Evolutionary conservation across 257 asterid genomes (phyloP).

Genomic region (Lycium barbarum): DNA sequence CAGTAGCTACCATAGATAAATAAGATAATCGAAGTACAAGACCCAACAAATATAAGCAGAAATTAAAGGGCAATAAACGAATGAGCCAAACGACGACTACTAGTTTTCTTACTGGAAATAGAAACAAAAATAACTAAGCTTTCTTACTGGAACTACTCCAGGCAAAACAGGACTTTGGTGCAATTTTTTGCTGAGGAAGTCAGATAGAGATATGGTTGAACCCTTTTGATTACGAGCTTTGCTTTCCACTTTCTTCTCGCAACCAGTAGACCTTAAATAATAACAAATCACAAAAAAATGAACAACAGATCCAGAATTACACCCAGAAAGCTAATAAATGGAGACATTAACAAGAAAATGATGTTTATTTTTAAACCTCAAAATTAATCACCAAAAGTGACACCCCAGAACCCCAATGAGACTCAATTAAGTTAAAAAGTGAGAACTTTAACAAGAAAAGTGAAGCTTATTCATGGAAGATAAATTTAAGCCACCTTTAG

Average conservation of each 20-base stretch:
- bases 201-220: slow-evolving; percentile 63
- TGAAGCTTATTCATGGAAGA: no score
- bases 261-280: slow-evolving; percentile 41
- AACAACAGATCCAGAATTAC: not conserved
- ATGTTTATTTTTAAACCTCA: no score
- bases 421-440: no score
- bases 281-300: not conserved
- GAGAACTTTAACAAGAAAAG: no score
- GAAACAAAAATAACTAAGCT: not conserved
- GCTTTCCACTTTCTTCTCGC: slow-evolving; percentile 40
- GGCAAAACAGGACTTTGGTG: slow-evolving; percentile 63
- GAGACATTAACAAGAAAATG: not conserved
- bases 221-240: slow-evolving; percentile 46
- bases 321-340: not conserved
- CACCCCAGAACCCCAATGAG: not conserved
- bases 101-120: no score
- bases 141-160: slow-evolving; percentile 53
- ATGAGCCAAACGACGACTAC: no score
- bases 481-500: not conserved
- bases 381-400: not conserved
- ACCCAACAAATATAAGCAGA: no score
- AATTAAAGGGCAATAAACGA: no score
- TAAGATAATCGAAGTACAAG: no score
- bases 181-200: slow-evolving; percentile 67
- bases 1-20: no score